A percentile compares a stretch with the other conserved stretches of the same genome.
phyloP scores from a whole-genome alignment of 495 filamentous ascomycete genomes.

The Trichocladium uniseriatum region DNA sequence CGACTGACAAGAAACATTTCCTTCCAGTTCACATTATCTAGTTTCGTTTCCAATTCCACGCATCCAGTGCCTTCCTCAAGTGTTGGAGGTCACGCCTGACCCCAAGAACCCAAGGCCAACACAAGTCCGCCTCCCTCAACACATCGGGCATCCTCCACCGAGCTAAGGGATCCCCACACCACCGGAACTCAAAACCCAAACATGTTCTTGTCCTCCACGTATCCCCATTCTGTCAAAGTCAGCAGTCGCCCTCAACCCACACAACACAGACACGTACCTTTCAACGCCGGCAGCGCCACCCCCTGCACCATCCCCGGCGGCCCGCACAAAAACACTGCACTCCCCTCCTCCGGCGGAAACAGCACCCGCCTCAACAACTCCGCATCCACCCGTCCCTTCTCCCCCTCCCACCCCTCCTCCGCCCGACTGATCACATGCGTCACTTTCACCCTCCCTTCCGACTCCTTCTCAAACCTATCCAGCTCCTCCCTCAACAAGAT shows the following conservation, averaged over 20 bases:
- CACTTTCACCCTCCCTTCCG: conserved; percentile 36
- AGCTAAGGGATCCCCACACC: too few relatives aligned
- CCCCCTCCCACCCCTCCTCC: conserved; percentile 20
- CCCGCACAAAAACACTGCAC: conserved; percentile 5
- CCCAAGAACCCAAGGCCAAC: too few relatives aligned
- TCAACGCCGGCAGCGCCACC: conserved; percentile 3
- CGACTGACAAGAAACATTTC: too few relatives aligned
- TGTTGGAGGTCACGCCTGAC: too few relatives aligned
- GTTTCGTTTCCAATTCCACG: too few relatives aligned
- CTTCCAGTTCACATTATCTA: too few relatives aligned
- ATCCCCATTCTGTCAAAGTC: conserved; percentile 1
- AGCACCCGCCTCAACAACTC: neutral
- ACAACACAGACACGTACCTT: neutral
- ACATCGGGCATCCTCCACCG: too few relatives aligned
- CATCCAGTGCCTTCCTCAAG: too few relatives aligned
- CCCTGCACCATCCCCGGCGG: conserved; percentile 2
- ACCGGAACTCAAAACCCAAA: conserved; percentile 1
- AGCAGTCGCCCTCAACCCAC: neutral
- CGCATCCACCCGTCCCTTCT: neutral
- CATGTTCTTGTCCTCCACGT: conserved; percentile 5
- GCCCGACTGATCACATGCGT: conserved; percentile 37
- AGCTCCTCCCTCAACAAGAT: conserved; percentile 51
- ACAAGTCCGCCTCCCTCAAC: too few relatives aligned
- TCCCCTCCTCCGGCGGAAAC: conserved; percentile 6
- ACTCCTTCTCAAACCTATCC: conserved; percentile 34